These are phyloP conservation scores for Punctularia strigosozonata DNA, from an alignment of 768 basidiomycete species.

Conservation along the genomic window DNA sequence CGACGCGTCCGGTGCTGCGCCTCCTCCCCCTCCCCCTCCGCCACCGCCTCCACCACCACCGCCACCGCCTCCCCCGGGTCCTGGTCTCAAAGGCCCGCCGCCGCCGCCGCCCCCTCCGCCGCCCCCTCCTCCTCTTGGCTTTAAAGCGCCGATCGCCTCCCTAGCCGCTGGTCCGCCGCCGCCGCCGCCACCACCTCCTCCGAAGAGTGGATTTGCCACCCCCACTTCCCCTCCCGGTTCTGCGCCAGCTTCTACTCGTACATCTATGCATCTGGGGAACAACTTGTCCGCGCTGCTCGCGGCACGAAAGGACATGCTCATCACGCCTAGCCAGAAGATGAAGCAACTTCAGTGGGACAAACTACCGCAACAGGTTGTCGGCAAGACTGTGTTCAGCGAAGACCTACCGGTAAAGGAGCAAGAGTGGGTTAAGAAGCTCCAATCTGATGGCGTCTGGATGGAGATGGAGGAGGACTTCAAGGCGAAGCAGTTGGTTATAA, in stretches of 20 bases:
- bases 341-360: conserved; percentile 99
- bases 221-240: conserved; percentile 28
- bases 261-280: conserved; percentile 46
- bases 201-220: conserved; percentile 15
- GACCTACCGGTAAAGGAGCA: conserved; percentile 59
- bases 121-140: conserved; percentile 16
- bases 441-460: conserved; percentile 79
- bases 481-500: conserved; percentile 88
- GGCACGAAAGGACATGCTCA: conserved; percentile 73
- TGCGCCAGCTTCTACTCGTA: conserved; percentile 37
- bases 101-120: conserved; percentile 17
- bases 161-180: conserved; percentile 14
- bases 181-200: conserved; percentile 26
- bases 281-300: conserved; percentile 45
- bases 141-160: conserved; percentile 13
- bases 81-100: conserved; percentile 3
- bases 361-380: conserved; percentile 77
- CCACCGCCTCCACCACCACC: conserved; percentile 19
- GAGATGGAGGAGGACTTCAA: conserved; percentile 99
- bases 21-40: conserved; percentile 15
- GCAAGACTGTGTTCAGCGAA: conserved; percentile 76
- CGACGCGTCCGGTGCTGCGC: conserved; percentile 5
- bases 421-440: conserved; percentile 74
- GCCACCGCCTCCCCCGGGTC: conserved; percentile 17
- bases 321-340: conserved; percentile 85